Evolutionary conservation across 2,329 filamentous ascomycete species (phyloP).

Genomic region (Zymoseptoria passerinii): DNA sequence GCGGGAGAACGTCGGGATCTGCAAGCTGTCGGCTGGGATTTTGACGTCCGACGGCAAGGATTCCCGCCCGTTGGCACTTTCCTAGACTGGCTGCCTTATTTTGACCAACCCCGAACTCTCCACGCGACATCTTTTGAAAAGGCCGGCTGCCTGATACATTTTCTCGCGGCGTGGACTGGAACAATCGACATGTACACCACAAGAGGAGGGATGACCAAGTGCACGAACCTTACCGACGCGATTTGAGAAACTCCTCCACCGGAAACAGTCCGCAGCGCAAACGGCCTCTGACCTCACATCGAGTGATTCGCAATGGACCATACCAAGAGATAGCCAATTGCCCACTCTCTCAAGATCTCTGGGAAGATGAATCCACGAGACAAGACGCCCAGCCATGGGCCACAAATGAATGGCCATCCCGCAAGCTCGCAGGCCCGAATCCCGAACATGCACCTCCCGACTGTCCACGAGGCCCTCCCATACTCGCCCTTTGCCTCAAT

Average conservation of each 20-base stretch:
- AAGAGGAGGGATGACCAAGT: not conserved
- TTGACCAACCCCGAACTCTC: not conserved
- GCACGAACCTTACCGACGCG: not conserved
- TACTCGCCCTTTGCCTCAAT: conserved; percentile 76
- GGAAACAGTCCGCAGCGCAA: conserved; percentile 2
- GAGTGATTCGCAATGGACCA: not conserved
- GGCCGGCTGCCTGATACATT: not conserved
- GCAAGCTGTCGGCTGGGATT: not conserved
- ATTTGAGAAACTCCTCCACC: not conserved
- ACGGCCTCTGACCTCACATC: not conserved
- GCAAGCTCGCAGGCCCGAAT: conserved; percentile 4
- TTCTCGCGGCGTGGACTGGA: not conserved
- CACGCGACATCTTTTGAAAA: not conserved
- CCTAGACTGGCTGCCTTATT: not conserved
- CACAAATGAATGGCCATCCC: conserved; percentile 11
- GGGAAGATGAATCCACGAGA: conserved; percentile 10
- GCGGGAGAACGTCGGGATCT: not conserved
- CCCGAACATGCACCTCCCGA: conserved; percentile 30
- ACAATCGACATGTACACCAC: not conserved
- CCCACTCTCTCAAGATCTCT: not conserved
- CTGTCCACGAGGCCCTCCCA: conserved; percentile 67
- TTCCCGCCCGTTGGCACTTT: not conserved
- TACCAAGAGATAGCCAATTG: not conserved
- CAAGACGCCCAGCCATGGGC: conserved; percentile 4
- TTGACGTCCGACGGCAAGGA: not conserved